Base-by-base conservation (phyloP, 306 rosid species). In the Dryas drummondii region DNA sequence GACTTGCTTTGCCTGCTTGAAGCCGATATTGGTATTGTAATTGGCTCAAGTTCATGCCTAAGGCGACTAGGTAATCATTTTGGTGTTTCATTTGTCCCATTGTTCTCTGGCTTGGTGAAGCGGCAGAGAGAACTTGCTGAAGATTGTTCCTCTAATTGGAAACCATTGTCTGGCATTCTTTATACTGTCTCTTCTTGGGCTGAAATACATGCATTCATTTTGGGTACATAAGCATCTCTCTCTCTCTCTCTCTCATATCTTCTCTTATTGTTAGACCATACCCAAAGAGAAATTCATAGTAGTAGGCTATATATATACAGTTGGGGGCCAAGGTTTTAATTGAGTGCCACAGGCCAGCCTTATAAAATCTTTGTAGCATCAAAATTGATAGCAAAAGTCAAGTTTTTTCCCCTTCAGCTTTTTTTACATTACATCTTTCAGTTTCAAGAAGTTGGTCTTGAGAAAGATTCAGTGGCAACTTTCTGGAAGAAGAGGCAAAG, bases 1-100 rank as follows among this genome's bases (percentile, higher is more conserved):
- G 83, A 80, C 75, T 41, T 80, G 9, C 79, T 80, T 67, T 74
- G 79, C 70, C 52, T 80, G 50, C 79, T 80, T 60, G 66, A 79
- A 60, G 83, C 83, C 26, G 79, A 79, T 59, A 68, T 79, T 11
- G 83, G 83, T 6, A 57, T 79, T 5, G 75, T 79, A 9, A 49
- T 74, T 12, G 78, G 78, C 22, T 73, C 79, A 12, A 79, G 83
- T 51, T 45, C 66, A 15, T 40, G 52, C 53, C 27, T 79, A 47
- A 68, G 70, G 71, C 56, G 58, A 50, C 44, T 79, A 19, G 83
- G 75, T 8, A 9, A 48, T 41, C 75, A 74, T 15, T 79, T 79
- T 8, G 83, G 83, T 0, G 75, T 79, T 58, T 37, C 66, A 6
- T 73, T 79, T 51, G 75, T 57, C 26, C 75, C 75, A 22, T 59